These are phyloP conservation scores for Phaeosphaeriaceae sp. DNA, from an alignment of 2,329 filamentous ascomycete genomes.

Conservation along the genomic window DNA sequence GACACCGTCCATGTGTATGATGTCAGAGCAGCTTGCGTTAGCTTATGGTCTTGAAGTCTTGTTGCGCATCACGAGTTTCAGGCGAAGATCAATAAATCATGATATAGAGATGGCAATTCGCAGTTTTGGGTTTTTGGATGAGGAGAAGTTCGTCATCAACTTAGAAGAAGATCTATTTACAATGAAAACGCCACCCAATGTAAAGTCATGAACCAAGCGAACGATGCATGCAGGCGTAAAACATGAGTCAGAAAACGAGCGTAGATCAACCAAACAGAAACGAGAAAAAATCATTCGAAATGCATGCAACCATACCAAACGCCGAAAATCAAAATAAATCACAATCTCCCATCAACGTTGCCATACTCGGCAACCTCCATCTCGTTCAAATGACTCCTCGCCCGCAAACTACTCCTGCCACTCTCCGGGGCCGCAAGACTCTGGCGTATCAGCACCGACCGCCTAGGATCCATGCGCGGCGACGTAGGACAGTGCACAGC, in stretches of 20 bases:
- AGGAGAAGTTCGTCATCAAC: too few relatives aligned
- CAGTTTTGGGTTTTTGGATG: too few relatives aligned
- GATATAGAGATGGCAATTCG: too few relatives aligned
- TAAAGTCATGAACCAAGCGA: background rate
- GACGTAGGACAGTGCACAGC: background rate
- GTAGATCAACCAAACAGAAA: too few relatives aligned
- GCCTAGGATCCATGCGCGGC: conserved; percentile 23
- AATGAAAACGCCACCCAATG: background rate
- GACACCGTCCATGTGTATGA: too few relatives aligned
- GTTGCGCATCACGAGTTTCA: too few relatives aligned
- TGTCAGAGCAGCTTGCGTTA: too few relatives aligned
- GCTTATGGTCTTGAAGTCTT: too few relatives aligned
- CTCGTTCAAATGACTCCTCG: conserved; percentile 38
- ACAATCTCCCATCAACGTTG: conserved; percentile 24
- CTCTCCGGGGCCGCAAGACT: conserved; percentile 28
- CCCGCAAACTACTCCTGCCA: conserved; percentile 33
- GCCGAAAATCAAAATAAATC: background rate
- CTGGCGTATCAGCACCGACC: conserved; percentile 30
- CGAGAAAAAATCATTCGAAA: background rate
- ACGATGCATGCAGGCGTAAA: background rate
- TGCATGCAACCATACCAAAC: background rate
- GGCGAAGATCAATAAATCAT: too few relatives aligned
- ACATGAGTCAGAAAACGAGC: background rate
- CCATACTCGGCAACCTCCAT: conserved; percentile 38
- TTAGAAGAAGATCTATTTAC: background rate